Evolutionary conservation across 176 grass and related monocot species (phyloP), one percentile per base, ranked within the genome.

Genomic region (Triticum timopheevii): DNA sequence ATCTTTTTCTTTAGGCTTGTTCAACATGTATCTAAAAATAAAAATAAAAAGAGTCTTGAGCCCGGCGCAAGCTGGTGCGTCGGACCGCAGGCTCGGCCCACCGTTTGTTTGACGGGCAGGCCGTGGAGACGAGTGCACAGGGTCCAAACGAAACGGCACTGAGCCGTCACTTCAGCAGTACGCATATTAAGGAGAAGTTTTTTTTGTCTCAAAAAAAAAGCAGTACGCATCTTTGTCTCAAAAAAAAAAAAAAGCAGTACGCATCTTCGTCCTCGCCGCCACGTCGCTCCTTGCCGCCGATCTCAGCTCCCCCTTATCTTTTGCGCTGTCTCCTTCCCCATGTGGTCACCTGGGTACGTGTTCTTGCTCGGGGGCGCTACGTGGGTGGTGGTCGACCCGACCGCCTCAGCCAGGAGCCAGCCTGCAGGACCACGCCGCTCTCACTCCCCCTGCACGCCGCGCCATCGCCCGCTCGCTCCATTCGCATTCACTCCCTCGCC

Each of bases 341-440:
- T 81, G 85, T 88, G 89, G 50, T 81, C 76, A 91, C 81, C 69
- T 15, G 28, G 36, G 69, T 88, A 85, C 86, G 90, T 88, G 86
- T 91, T 85, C 62, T 22, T 13, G 38, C 31, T 81, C 19, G 12
- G 69, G 69, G 81, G 71, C 30, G 82, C 38, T 36, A 76, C 85
- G 89, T 87, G 76, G 76, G 76, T 50, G 13, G 68, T 45, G 67
- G 89, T 54, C 50, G 36, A 44, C 34, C 38, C 50, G 85, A 83
- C 45, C 80, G 73, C 56, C 54, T 62, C 79, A 69, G 7, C 54
- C 42, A 22, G 47, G 23, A 76, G 59, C 23, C 38, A 20, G 12
- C 31, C 36, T 13, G 27, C 78, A 70, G 84, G 79, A 86, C 79
- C 83, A 70, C 84, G 54, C 54, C 59, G 10, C 74, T 5, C 73